Base-by-base conservation (phyloP, 306 rosid species). In the Purshia tridentata region DNA sequence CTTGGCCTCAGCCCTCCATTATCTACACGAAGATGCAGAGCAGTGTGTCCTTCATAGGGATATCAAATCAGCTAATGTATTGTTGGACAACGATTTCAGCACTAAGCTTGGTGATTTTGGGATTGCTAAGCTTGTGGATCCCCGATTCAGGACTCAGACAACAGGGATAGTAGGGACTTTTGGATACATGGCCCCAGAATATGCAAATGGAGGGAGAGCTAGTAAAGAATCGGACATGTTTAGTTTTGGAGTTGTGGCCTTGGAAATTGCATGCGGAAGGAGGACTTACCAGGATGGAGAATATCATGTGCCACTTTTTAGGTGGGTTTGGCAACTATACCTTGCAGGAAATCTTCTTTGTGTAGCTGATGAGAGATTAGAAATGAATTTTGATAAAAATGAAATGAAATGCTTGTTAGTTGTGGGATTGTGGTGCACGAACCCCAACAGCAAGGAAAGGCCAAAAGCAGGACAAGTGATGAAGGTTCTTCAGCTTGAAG, bases 211-310 rank as follows among this genome's bases (percentile, higher is more conserved):
- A 40, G 82, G 89, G 45, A 77, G 73, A 37, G 88, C 77, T 0
- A 85, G 86, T 55, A 88, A 84, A 15, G 85, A 81, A 47, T 83
- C 89, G 4, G 88, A 88, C 22, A 77, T 88, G 49, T 88, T 76
- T 18, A 81, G 86, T 67, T 85, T 83, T 80, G 92, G 88, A 0
- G 87, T 88, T 8, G 86, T 90, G 35, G 85, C 86, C 9, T 69
- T 88, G 64, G 92, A 88, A 67, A 56, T 88, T 37, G 88, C 92
- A 8, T 81, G 89, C 69, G 96, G 96, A 46, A 80, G 65, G 65
- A 64, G 12, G 52, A 23, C 46, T 16, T 48, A 18, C 45, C 46
- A 45, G 20, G 41, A 70, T 1, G 65, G 20, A 12, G 67, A 35
- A 5, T 45, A 66, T 46, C 76, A 23, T 12, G 1, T 22, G 12